Percentiles rank a stretch among this genome's conserved stretches.
Conservation (phyloP, 2,329 filamentous ascomycete genomes). For the Plenodomus tracheiphilus region DNA sequence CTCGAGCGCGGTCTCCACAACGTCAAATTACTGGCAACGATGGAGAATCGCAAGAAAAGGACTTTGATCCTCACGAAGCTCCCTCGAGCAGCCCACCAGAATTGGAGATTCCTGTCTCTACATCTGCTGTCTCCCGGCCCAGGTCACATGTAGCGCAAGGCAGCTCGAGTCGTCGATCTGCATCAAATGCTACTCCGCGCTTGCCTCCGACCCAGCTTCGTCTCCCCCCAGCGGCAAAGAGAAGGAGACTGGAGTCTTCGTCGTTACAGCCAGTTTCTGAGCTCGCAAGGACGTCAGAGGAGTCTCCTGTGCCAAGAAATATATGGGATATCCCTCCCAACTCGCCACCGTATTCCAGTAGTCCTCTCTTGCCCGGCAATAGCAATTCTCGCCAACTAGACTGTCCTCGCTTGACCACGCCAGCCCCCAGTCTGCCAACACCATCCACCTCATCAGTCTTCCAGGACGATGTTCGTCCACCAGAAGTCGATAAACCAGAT, state of each 20-base stretch:
- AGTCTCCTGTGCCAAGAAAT: slow-evolving; percentile 14
- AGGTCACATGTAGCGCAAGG: slow-evolving; percentile 5
- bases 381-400: slow-evolving; percentile 7
- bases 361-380: slow-evolving; percentile 19
- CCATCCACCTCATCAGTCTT: slow-evolving; percentile 38
- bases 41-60: slow-evolving; percentile 37
- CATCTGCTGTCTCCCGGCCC: slow-evolving; percentile 15
- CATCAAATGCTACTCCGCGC: slow-evolving; percentile 6
- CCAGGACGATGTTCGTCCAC: slow-evolving; percentile 16
- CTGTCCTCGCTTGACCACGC: slow-evolving; percentile 5
- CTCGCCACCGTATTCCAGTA: slow-evolving; percentile 48
- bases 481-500: slow-evolving; percentile 27
- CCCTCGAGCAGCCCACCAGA: slow-evolving; percentile 27
- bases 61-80: slow-evolving; percentile 31
- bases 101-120: slow-evolving; percentile 29
- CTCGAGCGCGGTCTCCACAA: slow-evolving; percentile 33
- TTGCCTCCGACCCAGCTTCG: slow-evolving; percentile 19
- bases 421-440: slow-evolving; percentile 30
- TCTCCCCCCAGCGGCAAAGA: slow-evolving; percentile 18
- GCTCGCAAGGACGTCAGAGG: slow-evolving; percentile 11
- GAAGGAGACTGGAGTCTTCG: slow-evolving; percentile 22
- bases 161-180: slow-evolving; percentile 6
- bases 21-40: slow-evolving; percentile 17
- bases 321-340: slow-evolving; percentile 47
- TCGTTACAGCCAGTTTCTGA: slow-evolving; percentile 11